phyloP scores from a whole-genome alignment of 495 filamentous ascomycete species.

The Annulohypoxylon moriforme region DNA sequence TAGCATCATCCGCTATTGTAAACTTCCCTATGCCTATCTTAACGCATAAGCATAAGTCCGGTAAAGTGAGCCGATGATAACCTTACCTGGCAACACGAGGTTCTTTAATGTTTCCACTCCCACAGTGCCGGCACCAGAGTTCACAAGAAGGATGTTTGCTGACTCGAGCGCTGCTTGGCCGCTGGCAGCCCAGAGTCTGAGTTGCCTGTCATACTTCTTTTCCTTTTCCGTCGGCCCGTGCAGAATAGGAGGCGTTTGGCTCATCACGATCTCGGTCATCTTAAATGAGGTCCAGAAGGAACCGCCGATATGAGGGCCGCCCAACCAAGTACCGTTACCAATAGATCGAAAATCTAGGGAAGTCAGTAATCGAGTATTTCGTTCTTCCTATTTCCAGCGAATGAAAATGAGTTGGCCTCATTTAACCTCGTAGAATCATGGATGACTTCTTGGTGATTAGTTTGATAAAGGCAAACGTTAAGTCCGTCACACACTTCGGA shows the following conservation, averaged over 20 bases:
- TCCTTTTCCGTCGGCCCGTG: conserved; percentile 84
- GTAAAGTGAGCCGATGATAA: neutral
- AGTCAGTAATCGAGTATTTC: too few species aligned
- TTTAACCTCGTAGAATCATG: neutral
- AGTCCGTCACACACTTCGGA: neutral
- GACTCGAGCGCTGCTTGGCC: conserved; percentile 92
- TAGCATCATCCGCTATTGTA: conserved; percentile 85
- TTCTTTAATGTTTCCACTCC: conserved; percentile 97
- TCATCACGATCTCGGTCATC: conserved; percentile 61
- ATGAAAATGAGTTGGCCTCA: neutral
- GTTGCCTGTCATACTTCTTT: conserved; percentile 94
- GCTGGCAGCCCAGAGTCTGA: conserved; percentile 93
- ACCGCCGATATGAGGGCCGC: conserved; percentile 21
- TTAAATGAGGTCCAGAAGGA: conserved; percentile 30
- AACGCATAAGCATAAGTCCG: conserved; percentile 28
- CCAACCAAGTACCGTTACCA: conserved; percentile 5
- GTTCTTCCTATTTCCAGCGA: neutral
- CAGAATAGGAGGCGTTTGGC: conserved; percentile 63
- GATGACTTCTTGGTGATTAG: neutral
- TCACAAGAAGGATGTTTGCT: conserved; percentile 87
- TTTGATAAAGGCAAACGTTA: neutral
- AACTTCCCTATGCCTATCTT: conserved; percentile 85
- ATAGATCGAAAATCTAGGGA: neutral
- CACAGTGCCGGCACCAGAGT: conserved; percentile 82
- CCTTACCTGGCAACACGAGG: conserved; percentile 81